These are phyloP conservation scores for Aspergillus saccharolyticus DNA, from an alignment of 495 filamentous ascomycete species.

Conservation along the genomic window DNA sequence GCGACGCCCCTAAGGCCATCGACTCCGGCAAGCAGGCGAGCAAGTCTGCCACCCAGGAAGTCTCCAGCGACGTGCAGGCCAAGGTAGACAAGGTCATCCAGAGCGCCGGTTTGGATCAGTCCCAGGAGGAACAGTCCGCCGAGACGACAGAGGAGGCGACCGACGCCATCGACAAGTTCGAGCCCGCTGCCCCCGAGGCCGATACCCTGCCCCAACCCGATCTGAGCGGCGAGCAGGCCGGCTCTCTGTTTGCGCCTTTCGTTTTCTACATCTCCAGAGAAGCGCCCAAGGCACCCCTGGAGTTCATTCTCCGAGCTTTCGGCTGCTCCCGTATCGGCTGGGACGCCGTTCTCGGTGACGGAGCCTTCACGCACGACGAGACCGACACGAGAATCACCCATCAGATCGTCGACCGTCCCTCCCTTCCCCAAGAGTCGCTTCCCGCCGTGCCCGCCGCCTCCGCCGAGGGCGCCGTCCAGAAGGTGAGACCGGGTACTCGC, in stretches of 20 bases:
- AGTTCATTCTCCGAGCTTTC: slow-evolving; percentile 91
- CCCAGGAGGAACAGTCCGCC: slow-evolving; percentile 37
- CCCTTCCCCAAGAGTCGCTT: slow-evolving; percentile 58
- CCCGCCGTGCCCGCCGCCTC: slow-evolving; percentile 52
- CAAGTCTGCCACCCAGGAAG: slow-evolving; percentile 40
- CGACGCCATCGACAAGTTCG: slow-evolving; percentile 83
- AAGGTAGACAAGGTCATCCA: slow-evolving; percentile 52
- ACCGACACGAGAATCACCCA: slow-evolving; percentile 85
- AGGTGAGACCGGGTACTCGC: slow-evolving; percentile 51
- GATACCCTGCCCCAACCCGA: slow-evolving; percentile 83
- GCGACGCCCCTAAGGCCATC: slow-evolving; percentile 48
- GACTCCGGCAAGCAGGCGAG: slow-evolving; percentile 44
- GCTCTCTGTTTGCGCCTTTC: slow-evolving; percentile 74
- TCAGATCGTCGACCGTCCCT: slow-evolving; percentile 88
- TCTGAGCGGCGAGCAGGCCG: slow-evolving; percentile 47
- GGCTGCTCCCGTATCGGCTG: slow-evolving; percentile 95
- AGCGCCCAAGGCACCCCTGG: slow-evolving; percentile 81
- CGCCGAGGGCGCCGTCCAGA: slow-evolving; percentile 47
- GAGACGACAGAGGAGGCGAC: slow-evolving; percentile 45
- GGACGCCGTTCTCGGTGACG: slow-evolving; percentile 84
- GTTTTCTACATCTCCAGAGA: slow-evolving; percentile 93
- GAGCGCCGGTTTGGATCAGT: slow-evolving; percentile 38
- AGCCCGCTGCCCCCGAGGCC: slow-evolving; percentile 68
- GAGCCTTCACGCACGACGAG: slow-evolving; percentile 86
- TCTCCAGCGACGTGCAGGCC: slow-evolving; percentile 45